Evolutionary conservation across 1,284 basidiomycete species (phyloP).

Genomic region (Moesziomyces sp.): DNA sequence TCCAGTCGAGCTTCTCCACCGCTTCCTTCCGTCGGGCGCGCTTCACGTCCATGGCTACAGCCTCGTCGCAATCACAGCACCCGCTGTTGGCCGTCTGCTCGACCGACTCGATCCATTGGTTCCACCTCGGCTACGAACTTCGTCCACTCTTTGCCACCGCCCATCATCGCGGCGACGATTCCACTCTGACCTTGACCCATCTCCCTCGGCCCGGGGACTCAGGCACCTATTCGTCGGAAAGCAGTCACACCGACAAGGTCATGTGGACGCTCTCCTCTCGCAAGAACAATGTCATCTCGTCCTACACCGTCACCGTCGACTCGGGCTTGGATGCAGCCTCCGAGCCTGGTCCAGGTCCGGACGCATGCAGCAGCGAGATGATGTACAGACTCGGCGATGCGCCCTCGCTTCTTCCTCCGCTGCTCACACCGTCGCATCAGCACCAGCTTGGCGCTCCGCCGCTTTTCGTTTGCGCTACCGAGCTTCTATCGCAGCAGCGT

Average conservation of each 20-base stretch:
- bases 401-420: conserved; percentile 11
- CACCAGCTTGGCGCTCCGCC: conserved; percentile 2
- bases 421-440: neutral
- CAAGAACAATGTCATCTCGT: conserved; percentile 16
- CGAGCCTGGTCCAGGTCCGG: neutral
- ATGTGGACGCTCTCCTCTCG: conserved; percentile 18
- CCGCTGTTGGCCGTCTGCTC: conserved; percentile 35
- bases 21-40: conserved; percentile 19
- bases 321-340: neutral
- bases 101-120: conserved; percentile 36
- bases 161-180: conserved; percentile 46
- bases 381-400: conserved; percentile 10
- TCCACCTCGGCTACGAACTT: conserved; percentile 5
- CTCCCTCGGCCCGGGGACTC: neutral
- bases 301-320: conserved; percentile 9
- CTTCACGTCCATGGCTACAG: conserved; percentile 23
- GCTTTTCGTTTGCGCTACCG: conserved; percentile 2
- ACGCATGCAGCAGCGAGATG: neutral
- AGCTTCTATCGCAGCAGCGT: conserved; percentile 1
- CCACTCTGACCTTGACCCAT: conserved; percentile 13
- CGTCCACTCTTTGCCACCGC: conserved; percentile 21
- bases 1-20: conserved; percentile 16
- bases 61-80: neutral
- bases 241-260: neutral
- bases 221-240: too few relatives aligned